Percentiles rank a stretch among this genome's conserved stretches.
phyloP scores from a whole-genome alignment of 2,329 filamentous ascomycete species.

The Xylariaceae sp. region DNA sequence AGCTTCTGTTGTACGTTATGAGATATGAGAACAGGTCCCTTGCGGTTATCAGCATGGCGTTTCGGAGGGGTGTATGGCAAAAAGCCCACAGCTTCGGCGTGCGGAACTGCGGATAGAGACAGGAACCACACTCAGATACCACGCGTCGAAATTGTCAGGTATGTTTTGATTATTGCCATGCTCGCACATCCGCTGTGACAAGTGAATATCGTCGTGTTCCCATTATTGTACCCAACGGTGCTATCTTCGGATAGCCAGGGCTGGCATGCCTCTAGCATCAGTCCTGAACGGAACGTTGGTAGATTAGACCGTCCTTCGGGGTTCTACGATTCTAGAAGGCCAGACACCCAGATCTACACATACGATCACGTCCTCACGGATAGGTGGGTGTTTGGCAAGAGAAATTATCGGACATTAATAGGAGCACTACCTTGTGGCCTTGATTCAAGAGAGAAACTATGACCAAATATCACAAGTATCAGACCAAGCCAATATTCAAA shows the following conservation, averaged over 20 bases:
- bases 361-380: conserved; percentile 35
- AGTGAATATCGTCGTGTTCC: conserved; percentile 10
- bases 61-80: conserved; percentile 28
- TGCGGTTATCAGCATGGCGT: conserved; percentile 39
- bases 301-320: conserved; percentile 56
- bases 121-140: conserved; percentile 39
- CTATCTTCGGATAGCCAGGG: conserved; percentile 77
- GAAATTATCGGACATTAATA: conserved; percentile 46
- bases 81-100: conserved; percentile 22
- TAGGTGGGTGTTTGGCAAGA: conserved; percentile 47
- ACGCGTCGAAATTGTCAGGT: conserved; percentile 36
- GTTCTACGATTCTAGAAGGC: conserved; percentile 46
- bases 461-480: background rate
- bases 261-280: conserved; percentile 71
- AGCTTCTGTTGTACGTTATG: conserved; percentile 31
- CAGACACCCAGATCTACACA: conserved; percentile 38
- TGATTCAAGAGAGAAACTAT: background rate
- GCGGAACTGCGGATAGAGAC: conserved; percentile 31
- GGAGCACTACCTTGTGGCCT: background rate
- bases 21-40: conserved; percentile 36
- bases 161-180: conserved; percentile 30
- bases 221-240: conserved; percentile 66
- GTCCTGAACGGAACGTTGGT: conserved; percentile 85
- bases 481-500: background rate
- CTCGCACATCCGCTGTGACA: conserved; percentile 3